Evolutionary conservation across 2,329 filamentous ascomycete genomes (phyloP).

Genomic region (Aspergillus glaucus): DNA sequence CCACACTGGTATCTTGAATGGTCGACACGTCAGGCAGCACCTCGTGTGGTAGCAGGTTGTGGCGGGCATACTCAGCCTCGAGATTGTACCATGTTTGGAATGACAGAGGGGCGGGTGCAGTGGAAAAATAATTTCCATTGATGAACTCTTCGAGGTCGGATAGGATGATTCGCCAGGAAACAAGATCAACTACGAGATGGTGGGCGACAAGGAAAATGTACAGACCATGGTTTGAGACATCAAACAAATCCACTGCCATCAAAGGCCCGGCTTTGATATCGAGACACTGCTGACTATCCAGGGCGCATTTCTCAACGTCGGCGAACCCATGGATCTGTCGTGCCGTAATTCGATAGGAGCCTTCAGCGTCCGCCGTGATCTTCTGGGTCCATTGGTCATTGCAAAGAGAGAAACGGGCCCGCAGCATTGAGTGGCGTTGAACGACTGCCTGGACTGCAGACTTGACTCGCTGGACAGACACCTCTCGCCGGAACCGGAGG

Average conservation of each 20-base stretch:
- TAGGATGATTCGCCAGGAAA: constrained; percentile 11
- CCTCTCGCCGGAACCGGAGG: constrained; percentile 6
- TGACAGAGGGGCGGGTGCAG: constrained; percentile 25
- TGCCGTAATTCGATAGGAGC: background rate
- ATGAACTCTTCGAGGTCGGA: constrained; percentile 25
- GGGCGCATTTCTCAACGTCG: background rate
- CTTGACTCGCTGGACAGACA: constrained; percentile 1
- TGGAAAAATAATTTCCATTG: constrained; percentile 29
- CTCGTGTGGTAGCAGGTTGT: background rate
- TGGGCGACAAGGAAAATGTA: constrained; percentile 4
- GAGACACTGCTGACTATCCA: background rate
- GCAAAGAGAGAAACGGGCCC: constrained; percentile 3
- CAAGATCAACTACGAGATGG: constrained; percentile 9
- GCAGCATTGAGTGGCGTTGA: constrained; percentile 18
- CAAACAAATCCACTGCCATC: constrained; percentile 1
- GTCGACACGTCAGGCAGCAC: background rate
- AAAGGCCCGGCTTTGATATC: constrained; percentile 3
- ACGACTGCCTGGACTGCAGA: constrained; percentile 11
- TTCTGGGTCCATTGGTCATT: constrained; percentile 4
- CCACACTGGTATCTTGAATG: background rate
- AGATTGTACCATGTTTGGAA: constrained; percentile 6
- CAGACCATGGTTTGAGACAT: background rate
- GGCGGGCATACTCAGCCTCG: constrained; percentile 56
- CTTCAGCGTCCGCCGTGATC: background rate
- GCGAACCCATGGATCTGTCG: background rate